These are phyloP conservation scores for Takashimella koratensis DNA, from an alignment of 1,284 basidiomycete species.

Conservation along the genomic window DNA sequence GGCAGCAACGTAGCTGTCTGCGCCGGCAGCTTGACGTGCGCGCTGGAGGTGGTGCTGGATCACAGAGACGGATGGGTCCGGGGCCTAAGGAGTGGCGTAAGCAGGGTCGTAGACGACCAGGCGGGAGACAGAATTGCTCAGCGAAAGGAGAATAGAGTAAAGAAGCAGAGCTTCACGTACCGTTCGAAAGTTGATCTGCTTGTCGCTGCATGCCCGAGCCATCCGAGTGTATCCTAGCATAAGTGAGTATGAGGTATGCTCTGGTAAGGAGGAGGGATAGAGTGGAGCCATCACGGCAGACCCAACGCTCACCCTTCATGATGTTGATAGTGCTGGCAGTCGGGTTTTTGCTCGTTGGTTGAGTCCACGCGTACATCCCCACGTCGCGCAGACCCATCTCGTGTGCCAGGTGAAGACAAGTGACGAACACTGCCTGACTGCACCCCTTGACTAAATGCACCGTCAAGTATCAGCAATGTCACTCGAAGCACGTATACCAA, in stretches of 20 bases:
- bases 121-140: too few relatives aligned
- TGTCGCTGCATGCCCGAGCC: not conserved
- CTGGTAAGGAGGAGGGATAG: too few relatives aligned
- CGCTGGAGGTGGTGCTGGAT: conserved; percentile 35
- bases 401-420: conserved; percentile 35
- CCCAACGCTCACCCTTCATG: conserved; percentile 35
- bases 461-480: too few relatives aligned
- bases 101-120: not conserved
- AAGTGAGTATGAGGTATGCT: too few relatives aligned
- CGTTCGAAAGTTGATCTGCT: conserved; percentile 10
- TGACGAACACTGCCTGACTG: conserved; percentile 32
- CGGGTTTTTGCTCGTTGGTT: conserved; percentile 28
- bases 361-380: conserved; percentile 33
- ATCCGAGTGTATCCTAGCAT: not conserved
- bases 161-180: conserved; percentile 11
- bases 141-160: too few relatives aligned
- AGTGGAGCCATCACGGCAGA: too few relatives aligned
- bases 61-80: conserved; percentile 29
- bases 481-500: too few relatives aligned
- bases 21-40: conserved; percentile 30
- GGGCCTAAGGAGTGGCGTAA: conserved; percentile 14
- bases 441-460: conserved; percentile 17
- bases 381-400: conserved; percentile 31
- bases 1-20: conserved; percentile 29
- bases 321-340: conserved; percentile 31